These are phyloP conservation scores for Taxillus chinensis DNA, from an alignment of 164 flowering plant genomes.

Conservation along the genomic window DNA sequence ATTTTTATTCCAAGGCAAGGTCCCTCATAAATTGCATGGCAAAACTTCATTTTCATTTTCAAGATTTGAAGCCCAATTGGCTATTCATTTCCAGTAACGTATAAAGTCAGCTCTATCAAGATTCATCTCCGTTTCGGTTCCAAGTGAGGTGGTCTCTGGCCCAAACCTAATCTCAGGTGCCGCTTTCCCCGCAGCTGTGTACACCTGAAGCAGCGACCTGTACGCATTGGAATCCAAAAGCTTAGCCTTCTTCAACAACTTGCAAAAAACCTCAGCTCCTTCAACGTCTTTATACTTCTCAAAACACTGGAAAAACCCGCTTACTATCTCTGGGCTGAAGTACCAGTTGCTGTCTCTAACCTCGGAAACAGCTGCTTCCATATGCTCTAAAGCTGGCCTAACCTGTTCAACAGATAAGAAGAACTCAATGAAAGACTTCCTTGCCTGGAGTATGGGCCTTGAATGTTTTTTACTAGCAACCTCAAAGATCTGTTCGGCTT, in stretches of 20 bases:
- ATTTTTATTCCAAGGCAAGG: too few species aligned
- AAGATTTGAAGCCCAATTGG: too few species aligned
- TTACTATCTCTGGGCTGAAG: conserved; percentile 19
- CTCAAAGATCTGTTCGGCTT: conserved; percentile 36
- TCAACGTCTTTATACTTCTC: conserved; percentile 35
- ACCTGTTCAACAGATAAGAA: conserved; percentile 23
- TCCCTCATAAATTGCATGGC: too few species aligned
- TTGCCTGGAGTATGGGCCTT: conserved; percentile 19
- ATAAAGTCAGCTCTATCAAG: too few species aligned
- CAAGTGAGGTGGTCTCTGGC: too few species aligned
- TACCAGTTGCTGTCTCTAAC: conserved; percentile 29
- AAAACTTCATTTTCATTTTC: too few species aligned
- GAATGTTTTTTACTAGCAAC: conserved; percentile 20
- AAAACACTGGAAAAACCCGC: conserved; percentile 31
- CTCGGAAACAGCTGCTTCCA: conserved; percentile 31
- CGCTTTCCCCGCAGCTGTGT: conserved; percentile 35
- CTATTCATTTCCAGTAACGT: too few species aligned
- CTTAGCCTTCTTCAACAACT: conserved; percentile 30
- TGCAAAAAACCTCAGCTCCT: conserved; percentile 48
- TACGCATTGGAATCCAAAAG: conserved; percentile 27
- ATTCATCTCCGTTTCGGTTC: too few species aligned
- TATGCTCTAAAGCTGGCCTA: conserved; percentile 28
- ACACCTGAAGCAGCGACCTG: conserved; percentile 30
- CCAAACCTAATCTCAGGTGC: conserved; percentile 20
- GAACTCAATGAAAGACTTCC: conserved; percentile 38